Conservation (phyloP, 2,329 filamentous ascomycete species). For the Fusarium sp. region DNA sequence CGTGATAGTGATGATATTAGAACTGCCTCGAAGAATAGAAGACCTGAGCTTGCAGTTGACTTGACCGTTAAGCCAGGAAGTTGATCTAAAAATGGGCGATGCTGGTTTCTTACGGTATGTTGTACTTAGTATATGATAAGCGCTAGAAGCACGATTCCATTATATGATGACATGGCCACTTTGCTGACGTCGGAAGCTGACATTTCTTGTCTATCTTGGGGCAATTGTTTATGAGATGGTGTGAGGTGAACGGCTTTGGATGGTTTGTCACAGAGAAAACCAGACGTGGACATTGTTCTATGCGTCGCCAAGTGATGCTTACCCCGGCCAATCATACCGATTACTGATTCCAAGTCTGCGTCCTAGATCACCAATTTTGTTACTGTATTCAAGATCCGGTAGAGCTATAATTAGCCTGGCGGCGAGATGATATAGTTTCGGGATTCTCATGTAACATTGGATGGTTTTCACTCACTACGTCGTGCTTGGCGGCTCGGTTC, state of each 20-base stretch:
- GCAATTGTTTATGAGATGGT: conserved; percentile 3
- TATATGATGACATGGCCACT: not conserved
- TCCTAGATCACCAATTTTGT: not conserved
- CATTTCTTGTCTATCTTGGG: not conserved
- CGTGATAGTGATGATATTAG: not conserved
- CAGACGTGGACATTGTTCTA: not conserved
- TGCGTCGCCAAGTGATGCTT: conserved; percentile 2
- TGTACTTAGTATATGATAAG: conserved; percentile 7
- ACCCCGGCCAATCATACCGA: not conserved
- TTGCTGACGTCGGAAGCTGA: conserved; percentile 1
- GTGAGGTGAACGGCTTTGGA: conserved; percentile 10
- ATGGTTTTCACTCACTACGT: not conserved
- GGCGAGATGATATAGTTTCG: not conserved
- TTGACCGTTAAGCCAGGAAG: too few relatives aligned
- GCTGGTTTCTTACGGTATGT: not conserved
- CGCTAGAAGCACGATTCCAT: conserved; percentile 10
- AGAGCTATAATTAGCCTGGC: not conserved
- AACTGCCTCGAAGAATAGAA: too few relatives aligned
- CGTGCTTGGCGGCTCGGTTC: not conserved
- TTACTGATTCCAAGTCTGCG: not conserved
- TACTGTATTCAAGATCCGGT: not conserved
- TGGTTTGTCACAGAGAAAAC: not conserved
- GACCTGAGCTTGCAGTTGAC: not conserved
- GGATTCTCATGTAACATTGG: not conserved
- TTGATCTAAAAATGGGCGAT: not conserved